Conservation (phyloP, 2,329 filamentous ascomycete genomes). For the Grosmannia penicillata region DNA sequence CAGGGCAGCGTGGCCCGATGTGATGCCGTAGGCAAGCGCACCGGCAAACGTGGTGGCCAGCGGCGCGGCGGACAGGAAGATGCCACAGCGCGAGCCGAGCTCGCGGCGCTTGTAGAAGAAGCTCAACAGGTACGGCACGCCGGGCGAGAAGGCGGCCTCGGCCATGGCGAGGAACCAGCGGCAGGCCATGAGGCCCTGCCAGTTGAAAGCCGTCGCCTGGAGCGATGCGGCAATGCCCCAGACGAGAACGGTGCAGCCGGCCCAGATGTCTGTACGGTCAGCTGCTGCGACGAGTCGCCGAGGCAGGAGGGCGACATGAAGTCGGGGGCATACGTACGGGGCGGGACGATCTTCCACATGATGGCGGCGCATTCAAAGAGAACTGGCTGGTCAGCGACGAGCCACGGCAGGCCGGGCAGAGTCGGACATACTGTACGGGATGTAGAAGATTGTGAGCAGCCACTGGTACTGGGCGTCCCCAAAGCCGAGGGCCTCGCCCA, state of each 20-base stretch:
- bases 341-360: conserved; percentile 26
- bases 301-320: neutral
- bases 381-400: conserved; percentile 11
- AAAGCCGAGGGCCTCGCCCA: conserved; percentile 19
- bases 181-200: conserved; percentile 21
- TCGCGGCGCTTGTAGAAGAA: conserved; percentile 39
- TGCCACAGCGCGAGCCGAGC: conserved; percentile 53
- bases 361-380: conserved; percentile 26
- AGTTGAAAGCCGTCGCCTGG: conserved; percentile 19
- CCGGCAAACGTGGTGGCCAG: conserved; percentile 53
- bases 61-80: conserved; percentile 55
- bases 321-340: conserved; percentile 15
- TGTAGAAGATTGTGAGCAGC: conserved; percentile 30
- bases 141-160: conserved; percentile 26
- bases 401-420: neutral
- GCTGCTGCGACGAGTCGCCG: too few relatives aligned
- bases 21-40: conserved; percentile 50
- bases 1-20: conserved; percentile 36
- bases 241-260: conserved; percentile 12
- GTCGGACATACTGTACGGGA: conserved; percentile 21
- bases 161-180: conserved; percentile 27
- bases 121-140: conserved; percentile 26
- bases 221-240: conserved; percentile 18
- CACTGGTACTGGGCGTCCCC: conserved; percentile 24
- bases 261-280: conserved; percentile 15